These are phyloP conservation scores for Entonaema liquescens DNA, from an alignment of 495 filamentous ascomycete species.

Conservation along the genomic window DNA sequence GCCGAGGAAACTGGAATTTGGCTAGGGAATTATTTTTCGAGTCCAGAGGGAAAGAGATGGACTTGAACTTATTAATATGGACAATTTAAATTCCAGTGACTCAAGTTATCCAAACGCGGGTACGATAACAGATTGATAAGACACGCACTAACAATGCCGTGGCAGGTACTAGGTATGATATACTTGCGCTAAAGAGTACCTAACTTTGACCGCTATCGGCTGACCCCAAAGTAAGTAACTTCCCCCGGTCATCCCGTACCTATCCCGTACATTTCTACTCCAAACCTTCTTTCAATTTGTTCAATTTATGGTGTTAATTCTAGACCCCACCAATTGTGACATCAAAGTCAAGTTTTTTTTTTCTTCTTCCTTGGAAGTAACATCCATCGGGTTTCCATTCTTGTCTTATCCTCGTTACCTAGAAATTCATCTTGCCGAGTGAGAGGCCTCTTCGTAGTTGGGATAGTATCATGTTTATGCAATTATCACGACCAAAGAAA, in stretches of 20 bases:
- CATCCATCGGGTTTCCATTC: constrained; percentile 32
- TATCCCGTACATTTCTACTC: constrained; percentile 7
- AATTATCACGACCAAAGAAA: constrained; percentile 1
- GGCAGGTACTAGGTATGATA: background rate
- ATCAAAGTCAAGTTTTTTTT: constrained; percentile 34
- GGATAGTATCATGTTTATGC: constrained; percentile 6
- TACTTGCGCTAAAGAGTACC: background rate
- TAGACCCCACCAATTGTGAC: constrained; percentile 22
- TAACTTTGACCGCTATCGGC: constrained; percentile 38
- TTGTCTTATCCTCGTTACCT: constrained; percentile 21
- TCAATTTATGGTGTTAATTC: constrained; percentile 11
- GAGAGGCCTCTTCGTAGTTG: background rate
- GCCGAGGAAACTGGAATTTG: background rate
- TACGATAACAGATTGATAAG: constrained; percentile 31
- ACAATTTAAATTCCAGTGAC: constrained; percentile 36
- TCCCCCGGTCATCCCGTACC: background rate
- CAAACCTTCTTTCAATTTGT: background rate
- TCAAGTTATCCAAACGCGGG: background rate
- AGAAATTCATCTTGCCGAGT: constrained; percentile 1
- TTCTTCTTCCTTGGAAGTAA: constrained; percentile 14
- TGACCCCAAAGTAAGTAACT: background rate
- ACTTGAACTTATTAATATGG: constrained; percentile 14
- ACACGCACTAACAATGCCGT: constrained; percentile 20
- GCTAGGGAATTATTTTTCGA: background rate
- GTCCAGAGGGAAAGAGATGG: background rate